These are phyloP conservation scores for Metarhizium anisopliae DNA, from an alignment of 2,329 filamentous ascomycete genomes.

Conservation along the genomic window DNA sequence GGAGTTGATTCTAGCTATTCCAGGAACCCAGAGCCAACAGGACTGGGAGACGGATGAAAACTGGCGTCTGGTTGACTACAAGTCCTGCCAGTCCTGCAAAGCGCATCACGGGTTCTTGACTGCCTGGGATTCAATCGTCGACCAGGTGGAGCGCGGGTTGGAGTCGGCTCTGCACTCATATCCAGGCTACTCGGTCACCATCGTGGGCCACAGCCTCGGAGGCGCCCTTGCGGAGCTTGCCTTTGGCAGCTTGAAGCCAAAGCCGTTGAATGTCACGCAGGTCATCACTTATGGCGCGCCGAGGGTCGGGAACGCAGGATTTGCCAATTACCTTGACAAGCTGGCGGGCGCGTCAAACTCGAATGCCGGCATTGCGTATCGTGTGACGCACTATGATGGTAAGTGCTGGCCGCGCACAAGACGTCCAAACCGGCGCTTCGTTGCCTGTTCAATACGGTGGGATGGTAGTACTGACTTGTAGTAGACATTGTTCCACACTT, in stretches of 20 bases:
- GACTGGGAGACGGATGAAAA: neutral
- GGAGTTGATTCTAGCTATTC: neutral
- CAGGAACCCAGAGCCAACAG: neutral
- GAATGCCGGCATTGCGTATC: neutral
- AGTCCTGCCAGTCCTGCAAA: neutral
- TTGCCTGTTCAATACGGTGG: too few relatives aligned
- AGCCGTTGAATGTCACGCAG: neutral
- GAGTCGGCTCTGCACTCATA: neutral
- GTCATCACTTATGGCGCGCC: neutral
- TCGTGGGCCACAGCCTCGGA: neutral
- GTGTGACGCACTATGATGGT: constrained; percentile 1
- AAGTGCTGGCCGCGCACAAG: neutral
- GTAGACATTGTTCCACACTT: neutral
- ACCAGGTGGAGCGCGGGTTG: neutral
- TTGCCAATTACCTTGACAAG: neutral
- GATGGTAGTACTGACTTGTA: too few relatives aligned
- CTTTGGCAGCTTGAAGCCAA: neutral
- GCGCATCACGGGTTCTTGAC: neutral
- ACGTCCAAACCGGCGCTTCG: too few relatives aligned
- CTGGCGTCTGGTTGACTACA: neutral
- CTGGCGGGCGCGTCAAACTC: neutral
- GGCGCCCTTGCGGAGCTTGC: neutral
- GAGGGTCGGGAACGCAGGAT: neutral
- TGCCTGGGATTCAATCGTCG: neutral
- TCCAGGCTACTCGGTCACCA: neutral